Percentiles rank a stretch among this genome's conserved stretches.
Conservation (phyloP, 106 monocot species). For the Dendrobium chrysotoxum region DNA sequence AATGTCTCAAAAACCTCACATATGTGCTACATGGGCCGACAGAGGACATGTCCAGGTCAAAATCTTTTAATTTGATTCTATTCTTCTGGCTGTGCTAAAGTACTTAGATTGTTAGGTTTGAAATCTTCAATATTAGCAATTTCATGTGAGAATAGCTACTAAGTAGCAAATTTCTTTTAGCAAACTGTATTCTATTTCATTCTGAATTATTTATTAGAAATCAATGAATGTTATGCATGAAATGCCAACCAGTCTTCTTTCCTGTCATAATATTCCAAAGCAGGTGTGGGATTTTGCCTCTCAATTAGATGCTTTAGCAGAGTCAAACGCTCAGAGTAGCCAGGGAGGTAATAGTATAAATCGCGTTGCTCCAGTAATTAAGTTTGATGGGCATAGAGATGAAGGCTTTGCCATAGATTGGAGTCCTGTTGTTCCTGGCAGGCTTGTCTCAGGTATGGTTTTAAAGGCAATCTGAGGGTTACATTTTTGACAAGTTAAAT, state of each 20-base stretch:
- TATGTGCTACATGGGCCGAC: conserved; percentile 94
- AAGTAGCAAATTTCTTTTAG: background rate
- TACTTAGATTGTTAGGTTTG: background rate
- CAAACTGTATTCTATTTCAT: background rate
- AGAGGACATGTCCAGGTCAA: conserved; percentile 84
- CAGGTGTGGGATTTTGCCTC: conserved; percentile 92
- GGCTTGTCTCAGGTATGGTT: conserved; percentile 76
- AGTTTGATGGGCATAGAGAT: conserved; percentile 68
- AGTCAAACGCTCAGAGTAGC: conserved; percentile 49
- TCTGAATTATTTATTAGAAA: background rate
- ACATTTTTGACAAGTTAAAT: background rate
- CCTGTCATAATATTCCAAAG: background rate
- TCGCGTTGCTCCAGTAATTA: conserved; percentile 47
- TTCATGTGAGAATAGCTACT: background rate
- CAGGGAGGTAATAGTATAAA: conserved; percentile 43
- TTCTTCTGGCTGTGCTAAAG: background rate
- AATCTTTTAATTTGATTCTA: background rate
- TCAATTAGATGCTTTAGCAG: conserved; percentile 60
- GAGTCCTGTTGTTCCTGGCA: conserved; percentile 89
- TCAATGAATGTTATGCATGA: background rate
- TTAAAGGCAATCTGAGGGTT: background rate
- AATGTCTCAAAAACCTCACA: conserved; percentile 80
- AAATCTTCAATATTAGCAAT: conserved; percentile 10
- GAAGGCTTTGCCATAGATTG: conserved; percentile 97
- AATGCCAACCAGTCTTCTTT: background rate